A percentile compares a stretch with the other conserved stretches of the same genome.
Conservation (phyloP, 805 yeast species). For the Candida taoyuanica region DNA sequence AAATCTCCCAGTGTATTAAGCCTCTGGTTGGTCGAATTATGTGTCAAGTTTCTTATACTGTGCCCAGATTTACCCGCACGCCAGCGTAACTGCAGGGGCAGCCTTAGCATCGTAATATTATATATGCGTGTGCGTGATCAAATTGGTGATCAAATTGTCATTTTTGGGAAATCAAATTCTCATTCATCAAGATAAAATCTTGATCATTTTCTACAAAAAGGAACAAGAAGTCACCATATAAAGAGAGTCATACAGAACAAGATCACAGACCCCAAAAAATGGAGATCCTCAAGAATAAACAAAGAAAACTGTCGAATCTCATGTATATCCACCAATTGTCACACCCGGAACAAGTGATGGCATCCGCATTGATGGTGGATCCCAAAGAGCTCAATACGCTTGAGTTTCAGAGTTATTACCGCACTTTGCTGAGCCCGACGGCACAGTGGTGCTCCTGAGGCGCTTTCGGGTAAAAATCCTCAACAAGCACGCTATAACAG, state of each 20-base stretch:
- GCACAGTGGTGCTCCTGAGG: conserved; percentile 31
- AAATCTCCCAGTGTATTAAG: too few relatives aligned
- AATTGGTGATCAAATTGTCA: too few relatives aligned
- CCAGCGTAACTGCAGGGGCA: too few relatives aligned
- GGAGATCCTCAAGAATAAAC: conserved; percentile 14
- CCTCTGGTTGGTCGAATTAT: too few relatives aligned
- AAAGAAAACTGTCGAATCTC: conserved; percentile 17
- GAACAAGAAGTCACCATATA: too few relatives aligned
- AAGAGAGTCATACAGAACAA: background rate
- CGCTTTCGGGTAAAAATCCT: conserved; percentile 26
- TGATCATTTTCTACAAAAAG: too few relatives aligned
- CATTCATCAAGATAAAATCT: too few relatives aligned
- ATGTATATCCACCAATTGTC: conserved; percentile 14
- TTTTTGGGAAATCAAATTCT: too few relatives aligned
- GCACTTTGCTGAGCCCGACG: conserved; percentile 19
- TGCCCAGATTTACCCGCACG: too few relatives aligned
- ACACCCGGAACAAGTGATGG: conserved; percentile 1
- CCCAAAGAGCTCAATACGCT: conserved; percentile 11
- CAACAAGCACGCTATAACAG: conserved; percentile 21
- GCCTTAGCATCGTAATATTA: too few relatives aligned
- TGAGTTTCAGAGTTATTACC: conserved; percentile 15
- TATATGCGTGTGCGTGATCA: too few relatives aligned
- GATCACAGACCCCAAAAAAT: conserved; percentile 1
- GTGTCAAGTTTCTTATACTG: too few relatives aligned
- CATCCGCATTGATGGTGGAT: conserved; percentile 11